Evolutionary conservation across 192 early-diverging fungal species (phyloP).

Genomic region (Diversispora epigaea): DNA sequence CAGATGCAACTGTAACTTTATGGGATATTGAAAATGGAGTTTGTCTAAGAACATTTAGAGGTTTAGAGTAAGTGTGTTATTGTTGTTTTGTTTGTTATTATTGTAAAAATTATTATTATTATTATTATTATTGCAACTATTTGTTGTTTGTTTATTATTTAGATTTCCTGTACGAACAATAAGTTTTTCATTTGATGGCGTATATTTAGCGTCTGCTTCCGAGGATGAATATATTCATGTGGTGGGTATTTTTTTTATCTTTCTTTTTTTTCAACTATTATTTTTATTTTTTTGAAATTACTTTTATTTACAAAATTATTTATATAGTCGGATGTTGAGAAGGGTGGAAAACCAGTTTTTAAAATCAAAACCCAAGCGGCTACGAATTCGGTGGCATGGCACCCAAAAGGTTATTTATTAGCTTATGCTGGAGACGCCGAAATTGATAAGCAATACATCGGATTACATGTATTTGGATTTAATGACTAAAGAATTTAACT

Average conservation of each 20-base stretch:
- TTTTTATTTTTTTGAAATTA: background rate
- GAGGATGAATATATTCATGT: conserved; percentile 80
- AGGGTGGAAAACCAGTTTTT: conserved; percentile 64
- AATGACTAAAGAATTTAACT: background rate
- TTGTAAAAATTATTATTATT: background rate
- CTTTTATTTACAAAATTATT: background rate
- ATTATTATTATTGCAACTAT: background rate
- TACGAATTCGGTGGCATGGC: conserved; percentile 78
- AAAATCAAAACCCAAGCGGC: conserved; percentile 65
- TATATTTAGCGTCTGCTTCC: conserved; percentile 69
- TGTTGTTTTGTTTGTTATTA: no score
- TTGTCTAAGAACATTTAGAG: conserved; percentile 66
- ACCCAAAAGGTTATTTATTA: conserved; percentile 71
- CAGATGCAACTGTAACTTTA: conserved; percentile 70
- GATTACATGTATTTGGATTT: conserved; percentile 25
- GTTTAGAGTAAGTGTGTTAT: conserved; percentile 55
- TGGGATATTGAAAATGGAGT: conserved; percentile 72
- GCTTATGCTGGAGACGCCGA: conserved; percentile 78
- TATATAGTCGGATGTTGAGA: conserved; percentile 66
- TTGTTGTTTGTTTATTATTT: background rate
- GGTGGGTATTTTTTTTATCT: conserved; percentile 45
- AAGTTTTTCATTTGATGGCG: conserved; percentile 77
- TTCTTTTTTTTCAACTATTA: no score
- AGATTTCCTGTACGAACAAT: conserved; percentile 78
- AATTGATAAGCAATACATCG: conserved; percentile 26